These are phyloP conservation scores for Penicillium sclerotigenum DNA, from an alignment of 2,329 filamentous ascomycete genomes.

Conservation along the genomic window DNA sequence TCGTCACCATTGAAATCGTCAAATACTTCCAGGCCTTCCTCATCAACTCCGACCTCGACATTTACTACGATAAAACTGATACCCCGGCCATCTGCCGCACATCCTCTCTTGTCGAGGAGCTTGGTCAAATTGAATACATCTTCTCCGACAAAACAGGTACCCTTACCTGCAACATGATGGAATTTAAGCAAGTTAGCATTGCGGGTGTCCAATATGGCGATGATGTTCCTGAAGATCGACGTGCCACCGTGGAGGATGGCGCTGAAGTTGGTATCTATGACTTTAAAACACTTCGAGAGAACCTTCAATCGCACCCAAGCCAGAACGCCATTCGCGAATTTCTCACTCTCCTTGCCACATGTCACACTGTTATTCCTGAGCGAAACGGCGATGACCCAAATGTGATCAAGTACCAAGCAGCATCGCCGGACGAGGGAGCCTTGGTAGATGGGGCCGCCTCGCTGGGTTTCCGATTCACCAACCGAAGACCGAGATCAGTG, in stretches of 20 bases:
- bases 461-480: constrained; percentile 85
- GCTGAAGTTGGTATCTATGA: constrained; percentile 77
- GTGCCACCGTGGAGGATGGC: constrained; percentile 74
- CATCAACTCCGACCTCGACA: constrained; percentile 96
- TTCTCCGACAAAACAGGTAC: constrained; percentile 98
- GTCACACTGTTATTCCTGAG: constrained; percentile 97
- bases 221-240: constrained; percentile 84
- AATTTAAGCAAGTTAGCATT: constrained; percentile 93
- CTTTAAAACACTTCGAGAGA: constrained; percentile 71
- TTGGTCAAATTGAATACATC: constrained; percentile 97
- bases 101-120: constrained; percentile 91
- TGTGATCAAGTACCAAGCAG: constrained; percentile 94
- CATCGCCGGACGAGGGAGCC: constrained; percentile 96
- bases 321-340: constrained; percentile 74
- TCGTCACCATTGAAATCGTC: constrained; percentile 95
- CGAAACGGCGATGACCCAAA: constrained; percentile 71
- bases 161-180: constrained; percentile 97
- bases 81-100: constrained; percentile 95
- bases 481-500: constrained; percentile 83
- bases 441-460: constrained; percentile 84
- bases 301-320: constrained; percentile 61
- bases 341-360: constrained; percentile 78
- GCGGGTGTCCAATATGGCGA: constrained; percentile 91
- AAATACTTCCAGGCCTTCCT: constrained; percentile 98
- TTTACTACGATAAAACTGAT: constrained; percentile 93